These are phyloP conservation scores for Biscogniauxia marginata DNA, from an alignment of 2,329 filamentous ascomycete genomes.

Conservation along the genomic window DNA sequence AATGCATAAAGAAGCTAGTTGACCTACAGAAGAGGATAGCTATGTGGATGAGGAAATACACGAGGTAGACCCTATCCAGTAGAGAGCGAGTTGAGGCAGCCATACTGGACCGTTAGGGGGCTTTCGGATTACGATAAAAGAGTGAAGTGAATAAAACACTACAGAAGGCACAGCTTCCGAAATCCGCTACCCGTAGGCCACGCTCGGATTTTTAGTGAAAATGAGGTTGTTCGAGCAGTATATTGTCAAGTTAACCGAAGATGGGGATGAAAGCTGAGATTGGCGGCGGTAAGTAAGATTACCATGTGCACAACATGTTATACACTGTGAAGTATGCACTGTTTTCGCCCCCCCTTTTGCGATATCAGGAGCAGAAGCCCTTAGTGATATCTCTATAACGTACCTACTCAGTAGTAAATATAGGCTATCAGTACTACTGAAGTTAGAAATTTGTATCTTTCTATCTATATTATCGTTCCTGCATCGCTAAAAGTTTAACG, in stretches of 20 bases:
- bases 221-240: no score
- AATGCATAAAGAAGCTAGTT: not conserved
- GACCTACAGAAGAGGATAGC: constrained; percentile 34
- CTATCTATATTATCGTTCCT: not conserved
- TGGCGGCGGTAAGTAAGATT: not conserved
- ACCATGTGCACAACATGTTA: not conserved
- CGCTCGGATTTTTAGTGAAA: no score
- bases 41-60: constrained; percentile 34
- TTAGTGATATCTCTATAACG: not conserved
- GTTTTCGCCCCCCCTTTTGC: not conserved
- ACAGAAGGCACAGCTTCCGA: no score
- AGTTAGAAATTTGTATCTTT: not conserved
- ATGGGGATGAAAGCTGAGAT: not conserved
- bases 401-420: not conserved
- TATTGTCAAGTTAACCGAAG: not conserved
- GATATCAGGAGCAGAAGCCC: not conserved
- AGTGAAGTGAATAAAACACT: not conserved
- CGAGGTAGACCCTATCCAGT: constrained; percentile 32
- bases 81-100: constrained; percentile 19
- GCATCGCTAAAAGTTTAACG: not conserved
- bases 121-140: not conserved
- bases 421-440: not conserved
- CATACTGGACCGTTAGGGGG: constrained; percentile 9
- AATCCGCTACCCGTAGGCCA: no score
- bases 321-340: not conserved